Base-by-base conservation (phyloP, 1,284 basidiomycete species). In the Exobasidium cylindrosporum region DNA sequence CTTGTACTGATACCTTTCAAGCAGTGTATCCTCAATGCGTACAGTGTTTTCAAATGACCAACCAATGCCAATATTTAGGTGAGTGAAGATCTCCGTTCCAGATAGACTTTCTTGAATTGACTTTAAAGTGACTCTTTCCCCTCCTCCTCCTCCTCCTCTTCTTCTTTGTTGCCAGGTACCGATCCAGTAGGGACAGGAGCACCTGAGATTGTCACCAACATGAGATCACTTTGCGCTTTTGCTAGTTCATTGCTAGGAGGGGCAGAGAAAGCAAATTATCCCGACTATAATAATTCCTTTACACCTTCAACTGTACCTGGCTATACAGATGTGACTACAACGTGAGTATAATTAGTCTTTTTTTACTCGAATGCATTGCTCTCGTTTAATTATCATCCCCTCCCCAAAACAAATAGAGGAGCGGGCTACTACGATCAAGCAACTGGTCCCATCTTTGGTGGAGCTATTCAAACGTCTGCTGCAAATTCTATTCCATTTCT, bases 11-110 rank as follows among this genome's bases (percentile, higher is more conserved):
- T 66, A 87, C 86, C 0, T 87, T 88, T 80, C 84, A 86, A 73
- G 82, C 85, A 45, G 83, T 82, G 13, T 88, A 85, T 73, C 87
- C 87, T 31, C 86, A 88, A 81, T 89, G 87, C 68, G 85, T 86
- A 28, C 87, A 88, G 70, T 88, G 87, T 56, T 74, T 74, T 65
- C 72, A 74, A 54, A 57, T 66, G 32, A 74, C 72, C 0, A 47
- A 74, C 43, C 70, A 72, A 60, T 68, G 70, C 58, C 64, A 68
- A 40, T 70, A 72, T 47, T 56, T 68, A 11, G 53, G 53, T 50
- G 35, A 40, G 35, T 40, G 17, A 17, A 40, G 35, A 7, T n/a
- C n/a, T n/a, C n/a, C n/a, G n/a, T n/a, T n/a, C n/a, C n/a, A n/a
- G n/a, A 40, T 40, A 40, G 35, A 40, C 35, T 40, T 7, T n/a